These are phyloP conservation scores for Porpolomopsis calyptriformis DNA, from an alignment of 768 basidiomycete species.

Conservation along the genomic window DNA sequence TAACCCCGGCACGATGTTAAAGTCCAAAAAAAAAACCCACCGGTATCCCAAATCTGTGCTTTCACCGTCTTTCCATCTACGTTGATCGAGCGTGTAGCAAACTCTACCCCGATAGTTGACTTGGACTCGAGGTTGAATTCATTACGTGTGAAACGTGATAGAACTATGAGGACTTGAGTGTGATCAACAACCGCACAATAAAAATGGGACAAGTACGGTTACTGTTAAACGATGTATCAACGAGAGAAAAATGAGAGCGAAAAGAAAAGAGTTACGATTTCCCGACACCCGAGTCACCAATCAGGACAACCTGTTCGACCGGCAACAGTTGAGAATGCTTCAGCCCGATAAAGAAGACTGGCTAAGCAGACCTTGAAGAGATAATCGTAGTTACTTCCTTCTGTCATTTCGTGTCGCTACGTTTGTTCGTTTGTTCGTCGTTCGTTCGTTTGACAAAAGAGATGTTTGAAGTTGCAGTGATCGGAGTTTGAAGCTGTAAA, in stretches of 20 bases:
- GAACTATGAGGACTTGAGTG: conserved; percentile 47
- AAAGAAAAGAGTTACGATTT: conserved; percentile 62
- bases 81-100: conserved; percentile 88
- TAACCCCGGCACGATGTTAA: background rate
- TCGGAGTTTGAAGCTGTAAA: conserved; percentile 3
- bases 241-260: conserved; percentile 3
- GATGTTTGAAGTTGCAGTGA: background rate
- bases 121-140: conserved; percentile 99
- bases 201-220: conserved; percentile 19
- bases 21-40: conserved; percentile 50
- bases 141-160: conserved; percentile 98
- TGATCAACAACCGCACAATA: background rate
- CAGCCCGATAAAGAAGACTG: background rate
- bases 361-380: conserved; percentile 81
- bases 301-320: conserved; percentile 91
- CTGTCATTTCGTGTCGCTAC: conserved; percentile 68
- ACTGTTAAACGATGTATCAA: conserved; percentile 12
- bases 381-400: conserved; percentile 95
- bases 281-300: conserved; percentile 98
- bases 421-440: conserved; percentile 9
- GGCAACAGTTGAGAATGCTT: conserved; percentile 9
- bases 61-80: conserved; percentile 97
- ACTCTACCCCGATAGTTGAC: conserved; percentile 99
- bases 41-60: conserved; percentile 99
- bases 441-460: too few relatives aligned